Evolutionary conservation across 73 alveolate genomes (phyloP), one percentile per base, ranked within the genome.

Genomic region (Stentor coeruleus): DNA sequence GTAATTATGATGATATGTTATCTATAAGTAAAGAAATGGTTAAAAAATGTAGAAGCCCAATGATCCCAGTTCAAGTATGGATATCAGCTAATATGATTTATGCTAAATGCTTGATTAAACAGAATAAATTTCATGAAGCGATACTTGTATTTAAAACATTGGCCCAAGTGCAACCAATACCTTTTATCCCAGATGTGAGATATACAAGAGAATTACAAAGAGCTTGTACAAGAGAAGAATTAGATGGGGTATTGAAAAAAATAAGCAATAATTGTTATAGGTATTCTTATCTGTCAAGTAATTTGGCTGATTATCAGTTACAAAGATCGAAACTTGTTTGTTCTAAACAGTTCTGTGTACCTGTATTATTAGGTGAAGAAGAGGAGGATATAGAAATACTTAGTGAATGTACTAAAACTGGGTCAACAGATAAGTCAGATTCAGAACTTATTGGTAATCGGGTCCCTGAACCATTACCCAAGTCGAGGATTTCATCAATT

Each of bases 201-300:
- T 57, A 57, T 57, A 57, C 73, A 57, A 57, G 28, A 57, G 73
- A 57, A 20, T 57, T 57, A 2, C 73, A 57, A 2, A 57, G 35
- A 57, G 73, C 73, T 57, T 20, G 35, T 57, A 57, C 73, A 57
- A 57, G 28, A 57, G 73, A 57, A 57, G 73, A 57, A 20, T 57
- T 57, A 2, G 28, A 57, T n/a, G n/a, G n/a, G n/a, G n/a, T n/a
- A n/a, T n/a, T n/a, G n/a, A n/a, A n/a, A n/a, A n/a, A n/a, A n/a
- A n/a, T n/a, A n/a, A n/a, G n/a, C n/a, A n/a, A n/a, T n/a, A n/a
- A n/a, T n/a, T 14, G 33, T 1, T 26, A 14, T 15, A 66, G n/a
- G 39, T 20, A 20, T 1, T 28, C 49, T 2, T 66, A 20, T 33
- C 37, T 66, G 15, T 66, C n/a, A 20, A 11, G 28, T 20, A 6